Evolutionary conservation across 805 yeast species (phyloP).

Genomic region (Cyberlindnera galapagoensis): DNA sequence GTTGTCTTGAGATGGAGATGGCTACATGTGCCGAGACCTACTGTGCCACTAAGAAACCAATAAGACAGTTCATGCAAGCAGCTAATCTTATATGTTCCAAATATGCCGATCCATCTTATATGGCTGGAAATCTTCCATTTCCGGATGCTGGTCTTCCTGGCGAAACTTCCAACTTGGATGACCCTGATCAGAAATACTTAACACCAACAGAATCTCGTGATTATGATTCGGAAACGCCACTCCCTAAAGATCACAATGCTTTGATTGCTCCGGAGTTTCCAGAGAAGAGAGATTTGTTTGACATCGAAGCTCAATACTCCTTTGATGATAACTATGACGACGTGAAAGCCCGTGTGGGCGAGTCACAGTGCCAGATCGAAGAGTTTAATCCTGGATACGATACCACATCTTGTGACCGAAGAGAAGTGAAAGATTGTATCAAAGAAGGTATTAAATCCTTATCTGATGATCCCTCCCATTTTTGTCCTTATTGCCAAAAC

Average conservation of each 20-base stretch:
- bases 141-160: constrained; percentile 5
- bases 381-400: constrained; percentile 20
- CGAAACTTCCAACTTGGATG: too few relatives aligned
- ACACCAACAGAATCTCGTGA: too few relatives aligned
- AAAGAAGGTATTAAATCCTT: constrained; percentile 18
- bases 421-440: constrained; percentile 18
- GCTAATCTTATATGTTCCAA: constrained; percentile 20
- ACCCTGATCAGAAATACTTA: too few relatives aligned
- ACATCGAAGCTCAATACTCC: constrained; percentile 11
- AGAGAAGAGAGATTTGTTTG: too few relatives aligned
- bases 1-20: constrained; percentile 22
- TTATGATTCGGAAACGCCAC: not conserved
- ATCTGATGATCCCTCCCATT: constrained; percentile 18
- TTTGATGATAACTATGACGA: constrained; percentile 24
- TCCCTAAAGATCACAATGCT: too few relatives aligned
- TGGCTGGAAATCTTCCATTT: constrained; percentile 11
- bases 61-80: constrained; percentile 11
- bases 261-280: too few relatives aligned
- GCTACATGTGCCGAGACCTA: constrained; percentile 19
- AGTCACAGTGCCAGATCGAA: constrained; percentile 15
- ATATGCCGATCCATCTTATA: constrained; percentile 20
- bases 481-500: constrained; percentile 24
- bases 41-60: constrained; percentile 15
- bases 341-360: constrained; percentile 12
- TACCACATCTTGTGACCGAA: constrained; percentile 15